These are phyloP conservation scores for Canavalia ensiformis DNA, from an alignment of 306 rosid species.

Conservation along the genomic window DNA sequence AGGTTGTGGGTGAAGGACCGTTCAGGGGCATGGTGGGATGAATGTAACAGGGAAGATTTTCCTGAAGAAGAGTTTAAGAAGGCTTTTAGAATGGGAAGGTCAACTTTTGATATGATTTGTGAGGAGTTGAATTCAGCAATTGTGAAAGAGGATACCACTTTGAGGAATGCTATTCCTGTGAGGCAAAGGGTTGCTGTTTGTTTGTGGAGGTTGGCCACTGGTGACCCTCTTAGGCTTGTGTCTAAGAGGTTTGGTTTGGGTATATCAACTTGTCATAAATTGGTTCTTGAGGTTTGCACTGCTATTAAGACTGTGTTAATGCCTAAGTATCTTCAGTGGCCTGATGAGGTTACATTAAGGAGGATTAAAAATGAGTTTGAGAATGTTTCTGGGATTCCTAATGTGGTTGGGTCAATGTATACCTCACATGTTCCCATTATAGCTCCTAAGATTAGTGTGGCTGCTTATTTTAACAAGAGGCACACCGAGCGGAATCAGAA, in stretches of 20 bases:
- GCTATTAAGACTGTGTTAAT: slow-evolving; percentile 85
- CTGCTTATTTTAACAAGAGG: slow-evolving; percentile 85
- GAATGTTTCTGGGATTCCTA: slow-evolving; percentile 77
- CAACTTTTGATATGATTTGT: slow-evolving; percentile 83
- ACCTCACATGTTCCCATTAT: slow-evolving; percentile 92
- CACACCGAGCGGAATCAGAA: slow-evolving; percentile 94
- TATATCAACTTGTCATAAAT: slow-evolving; percentile 92
- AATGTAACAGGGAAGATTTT: slow-evolving; percentile 78
- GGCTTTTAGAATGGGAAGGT: slow-evolving; percentile 84
- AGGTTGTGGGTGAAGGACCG: slow-evolving; percentile 96
- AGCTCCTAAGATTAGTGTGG: slow-evolving; percentile 91
- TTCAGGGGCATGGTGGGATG: slow-evolving; percentile 99
- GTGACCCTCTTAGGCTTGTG: slow-evolving; percentile 89
- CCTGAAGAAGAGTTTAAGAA: slow-evolving; percentile 87
- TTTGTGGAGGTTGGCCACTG: slow-evolving; percentile 92
- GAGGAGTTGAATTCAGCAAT: slow-evolving; percentile 86
- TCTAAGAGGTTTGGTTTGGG: slow-evolving; percentile 89
- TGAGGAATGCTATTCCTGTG: slow-evolving; percentile 89
- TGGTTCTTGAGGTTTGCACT: slow-evolving; percentile 90
- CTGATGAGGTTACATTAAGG: slow-evolving; percentile 59
- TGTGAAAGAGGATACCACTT: slow-evolving; percentile 84
- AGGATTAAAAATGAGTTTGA: slow-evolving; percentile 75
- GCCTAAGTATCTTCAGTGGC: slow-evolving; percentile 92
- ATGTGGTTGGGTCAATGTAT: slow-evolving; percentile 91
- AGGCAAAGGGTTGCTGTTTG: slow-evolving; percentile 92